phyloP scores from a whole-genome alignment of 129 eudicot species.

The Helianthus annuus region HanXRQr2.0-SUNRISE NC_035441.2:125551839-125552338 shows the following conservation, averaged over 20 bases:
- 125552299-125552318: constrained; percentile 22
- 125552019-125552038: not conserved
- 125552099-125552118: constrained; percentile 18
- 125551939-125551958: too few species aligned
- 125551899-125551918: too few species aligned
- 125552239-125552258: constrained; percentile 20
- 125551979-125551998: not conserved
- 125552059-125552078: constrained; percentile 5
- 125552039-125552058: not conserved
- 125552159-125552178: constrained; percentile 78
- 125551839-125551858: too few species aligned
- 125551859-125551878: too few species aligned
- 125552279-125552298: not conserved
- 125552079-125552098: constrained; percentile 16
- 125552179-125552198: constrained; percentile 66
- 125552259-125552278: not conserved
- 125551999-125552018: not conserved
- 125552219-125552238: constrained; percentile 8
- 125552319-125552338: constrained; percentile 27
- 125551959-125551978: too few species aligned
- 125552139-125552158: constrained; percentile 35
- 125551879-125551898: too few species aligned
- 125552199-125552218: constrained; percentile 51
- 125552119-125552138: constrained; percentile 26
- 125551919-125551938: too few species aligned